Conservation (phyloP, 768 basidiomycete genomes). For the Boletus rufocinnamomeus region DNA sequence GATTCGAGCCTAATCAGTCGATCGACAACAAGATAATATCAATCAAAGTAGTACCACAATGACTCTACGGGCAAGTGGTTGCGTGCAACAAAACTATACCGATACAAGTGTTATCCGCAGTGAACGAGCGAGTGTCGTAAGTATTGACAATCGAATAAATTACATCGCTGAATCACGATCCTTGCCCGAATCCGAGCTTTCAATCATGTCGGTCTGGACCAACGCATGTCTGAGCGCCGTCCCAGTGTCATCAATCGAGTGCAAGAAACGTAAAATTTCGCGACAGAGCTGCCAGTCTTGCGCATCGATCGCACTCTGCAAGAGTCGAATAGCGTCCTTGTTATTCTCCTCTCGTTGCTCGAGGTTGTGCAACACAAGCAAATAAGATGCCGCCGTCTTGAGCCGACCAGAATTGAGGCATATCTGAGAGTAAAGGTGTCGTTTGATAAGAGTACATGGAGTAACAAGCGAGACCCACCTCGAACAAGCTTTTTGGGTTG, state of each 20-base stretch:
- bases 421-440: slow-evolving; percentile 47
- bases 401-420: slow-evolving; percentile 73
- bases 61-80: neutral
- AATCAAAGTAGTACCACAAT: neutral
- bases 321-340: slow-evolving; percentile 77
- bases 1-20: neutral
- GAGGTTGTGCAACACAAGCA: slow-evolving; percentile 90
- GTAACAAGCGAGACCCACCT: slow-evolving; percentile 50
- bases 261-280: slow-evolving; percentile 89
- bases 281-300: slow-evolving; percentile 91
- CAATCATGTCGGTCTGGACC: slow-evolving; percentile 46
- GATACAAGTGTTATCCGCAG: neutral
- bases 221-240: slow-evolving; percentile 64
- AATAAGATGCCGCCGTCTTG: slow-evolving; percentile 89
- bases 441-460: neutral
- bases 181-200: slow-evolving; percentile 4
- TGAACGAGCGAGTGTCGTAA: neutral
- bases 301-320: slow-evolving; percentile 71
- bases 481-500: slow-evolving; percentile 86
- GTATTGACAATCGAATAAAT: slow-evolving; percentile 1
- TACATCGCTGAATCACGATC: neutral
- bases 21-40: neutral
- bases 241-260: slow-evolving; percentile 89
- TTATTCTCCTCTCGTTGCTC: slow-evolving; percentile 82
- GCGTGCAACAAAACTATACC: neutral